Conservation (phyloP, 148 eudicot genomes). For the Silene latifolia region DNA sequence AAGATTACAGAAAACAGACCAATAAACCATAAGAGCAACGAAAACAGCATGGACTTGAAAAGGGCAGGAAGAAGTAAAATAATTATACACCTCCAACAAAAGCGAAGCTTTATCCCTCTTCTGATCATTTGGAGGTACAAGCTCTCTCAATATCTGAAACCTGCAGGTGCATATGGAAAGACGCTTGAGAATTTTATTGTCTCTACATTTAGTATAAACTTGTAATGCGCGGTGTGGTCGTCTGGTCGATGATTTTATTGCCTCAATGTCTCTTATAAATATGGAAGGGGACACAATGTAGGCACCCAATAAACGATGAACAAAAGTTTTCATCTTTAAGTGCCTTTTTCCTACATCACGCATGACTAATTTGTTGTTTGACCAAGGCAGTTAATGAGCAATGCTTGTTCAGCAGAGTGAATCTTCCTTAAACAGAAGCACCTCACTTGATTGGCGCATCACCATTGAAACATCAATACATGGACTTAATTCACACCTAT, state of each 20-base stretch:
- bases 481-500: neutral
- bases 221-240: neutral
- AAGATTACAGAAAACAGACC: neutral
- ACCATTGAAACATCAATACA: neutral
- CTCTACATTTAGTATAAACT: neutral
- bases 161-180: conserved; percentile 35
- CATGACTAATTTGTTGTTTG: neutral
- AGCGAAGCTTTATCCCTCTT: conserved; percentile 94
- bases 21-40: neutral
- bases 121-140: conserved; percentile 90
- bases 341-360: neutral
- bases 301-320: neutral
- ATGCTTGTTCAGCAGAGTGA: neutral
- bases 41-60: neutral
- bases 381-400: neutral
- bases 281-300: neutral
- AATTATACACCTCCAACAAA: conserved; percentile 70
- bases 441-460: conserved; percentile 3
- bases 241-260: neutral
- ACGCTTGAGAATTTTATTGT: neutral
- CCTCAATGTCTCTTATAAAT: neutral
- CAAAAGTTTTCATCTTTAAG: neutral
- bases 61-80: neutral
- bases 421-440: neutral
- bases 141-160: conserved; percentile 81